A percentile compares a stretch with the other conserved stretches of the same genome.
phyloP scores from a whole-genome alignment of 1,284 basidiomycete genomes.

The Trametes versicolor region DNA sequence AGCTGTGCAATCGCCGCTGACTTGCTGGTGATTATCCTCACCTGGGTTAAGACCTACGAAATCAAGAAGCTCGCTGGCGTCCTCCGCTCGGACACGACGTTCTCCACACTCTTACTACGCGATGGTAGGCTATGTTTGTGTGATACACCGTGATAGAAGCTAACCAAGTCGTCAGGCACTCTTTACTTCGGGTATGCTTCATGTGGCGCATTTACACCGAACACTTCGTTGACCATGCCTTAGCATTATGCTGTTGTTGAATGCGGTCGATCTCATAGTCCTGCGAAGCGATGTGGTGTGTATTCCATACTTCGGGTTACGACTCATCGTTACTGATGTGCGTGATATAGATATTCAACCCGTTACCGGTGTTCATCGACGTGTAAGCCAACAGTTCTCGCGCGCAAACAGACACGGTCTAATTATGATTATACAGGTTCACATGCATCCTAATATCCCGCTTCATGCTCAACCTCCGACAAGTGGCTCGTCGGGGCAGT shows the following conservation, averaged over 20 bases:
- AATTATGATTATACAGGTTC: conserved; percentile 5
- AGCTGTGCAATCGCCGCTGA: conserved; percentile 28
- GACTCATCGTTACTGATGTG: too few species aligned
- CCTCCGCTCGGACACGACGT: conserved; percentile 14
- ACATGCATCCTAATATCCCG: conserved; percentile 30
- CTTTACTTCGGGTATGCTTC: conserved; percentile 29
- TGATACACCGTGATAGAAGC: too few species aligned
- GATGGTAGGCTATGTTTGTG: conserved; percentile 14
- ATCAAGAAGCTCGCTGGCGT: conserved; percentile 16
- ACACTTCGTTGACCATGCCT: not conserved
- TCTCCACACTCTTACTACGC: conserved; percentile 23
- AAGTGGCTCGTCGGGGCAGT: conserved; percentile 9
- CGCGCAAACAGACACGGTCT: not conserved
- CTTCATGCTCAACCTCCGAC: conserved; percentile 34
- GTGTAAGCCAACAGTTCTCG: conserved; percentile 7
- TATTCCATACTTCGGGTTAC: not conserved
- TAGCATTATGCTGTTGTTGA: conserved; percentile 24
- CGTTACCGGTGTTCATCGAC: conserved; percentile 27
- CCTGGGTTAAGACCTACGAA: conserved; percentile 31
- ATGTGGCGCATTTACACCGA: not conserved
- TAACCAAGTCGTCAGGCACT: conserved; percentile 12
- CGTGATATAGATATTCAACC: conserved; percentile 18
- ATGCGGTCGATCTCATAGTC: conserved; percentile 20
- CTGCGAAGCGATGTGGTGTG: conserved; percentile 23
- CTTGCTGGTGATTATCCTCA: conserved; percentile 27